Conservation (phyloP, 2,329 filamentous ascomycete species). For the Emericellopsis atlantica region DNA sequence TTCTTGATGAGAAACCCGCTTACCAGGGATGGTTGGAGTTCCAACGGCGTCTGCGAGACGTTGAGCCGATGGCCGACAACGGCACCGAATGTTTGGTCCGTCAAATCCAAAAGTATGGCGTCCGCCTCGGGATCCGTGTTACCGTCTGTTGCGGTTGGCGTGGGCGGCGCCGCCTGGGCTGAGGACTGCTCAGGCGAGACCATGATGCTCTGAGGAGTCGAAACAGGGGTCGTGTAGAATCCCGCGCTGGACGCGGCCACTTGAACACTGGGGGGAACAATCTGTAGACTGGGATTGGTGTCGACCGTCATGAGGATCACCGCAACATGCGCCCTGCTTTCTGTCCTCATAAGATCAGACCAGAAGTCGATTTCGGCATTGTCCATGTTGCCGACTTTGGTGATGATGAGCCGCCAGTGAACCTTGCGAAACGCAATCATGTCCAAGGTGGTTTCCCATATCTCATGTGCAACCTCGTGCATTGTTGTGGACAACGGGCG, state of each 20-base stretch:
- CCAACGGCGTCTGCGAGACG: conserved; percentile 41
- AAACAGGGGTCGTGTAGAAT: conserved; percentile 51
- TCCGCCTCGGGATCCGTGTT: conserved; percentile 35
- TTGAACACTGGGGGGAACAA: conserved; percentile 42
- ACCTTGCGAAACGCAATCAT: conserved; percentile 58
- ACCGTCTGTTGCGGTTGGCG: conserved; percentile 15
- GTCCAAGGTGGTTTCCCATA: conserved; percentile 68
- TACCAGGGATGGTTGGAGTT: conserved; percentile 43
- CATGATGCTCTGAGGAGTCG: conserved; percentile 49
- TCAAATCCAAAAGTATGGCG: conserved; percentile 56
- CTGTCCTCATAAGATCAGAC: conserved; percentile 37
- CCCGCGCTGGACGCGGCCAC: conserved; percentile 29
- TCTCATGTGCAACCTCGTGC: conserved; percentile 55
- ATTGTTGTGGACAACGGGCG: conserved; percentile 38
- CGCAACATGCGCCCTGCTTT: conserved; percentile 36
- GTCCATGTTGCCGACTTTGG: conserved; percentile 58
- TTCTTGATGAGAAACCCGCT: conserved; percentile 57
- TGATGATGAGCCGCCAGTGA: conserved; percentile 66
- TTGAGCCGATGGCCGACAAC: conserved; percentile 55
- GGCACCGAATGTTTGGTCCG: conserved; percentile 66
- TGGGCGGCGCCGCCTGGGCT: conserved; percentile 32
- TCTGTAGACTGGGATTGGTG: conserved; percentile 48
- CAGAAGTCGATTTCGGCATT: conserved; percentile 50
- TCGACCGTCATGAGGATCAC: conserved; percentile 53
- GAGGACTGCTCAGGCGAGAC: conserved; percentile 48